Evolutionary conservation across 208 protist genomes (phyloP).

Genomic region (Chromosphaera perkinsii): DNA sequence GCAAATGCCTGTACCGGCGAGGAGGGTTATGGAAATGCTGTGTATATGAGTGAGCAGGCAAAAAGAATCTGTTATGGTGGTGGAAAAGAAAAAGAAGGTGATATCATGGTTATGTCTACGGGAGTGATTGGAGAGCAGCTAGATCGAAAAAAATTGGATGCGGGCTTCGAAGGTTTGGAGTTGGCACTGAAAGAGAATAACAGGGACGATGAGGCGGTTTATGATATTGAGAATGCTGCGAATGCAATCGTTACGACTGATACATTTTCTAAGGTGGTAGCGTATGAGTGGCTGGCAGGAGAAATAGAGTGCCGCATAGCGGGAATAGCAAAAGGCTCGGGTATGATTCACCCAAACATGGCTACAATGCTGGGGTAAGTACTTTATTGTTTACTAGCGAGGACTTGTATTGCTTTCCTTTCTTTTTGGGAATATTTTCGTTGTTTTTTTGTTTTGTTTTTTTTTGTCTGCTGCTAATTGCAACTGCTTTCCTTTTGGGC

Average conservation of each 20-base stretch:
- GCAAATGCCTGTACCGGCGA: conserved; percentile 55
- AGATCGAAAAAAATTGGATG: conserved; percentile 35
- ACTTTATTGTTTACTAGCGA: neutral
- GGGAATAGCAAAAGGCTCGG: conserved; percentile 53
- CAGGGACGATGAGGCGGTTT: conserved; percentile 5
- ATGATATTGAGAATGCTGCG: neutral
- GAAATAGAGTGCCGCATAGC: conserved; percentile 22
- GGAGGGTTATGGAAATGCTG: conserved; percentile 28
- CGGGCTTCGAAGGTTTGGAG: neutral
- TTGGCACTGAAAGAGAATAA: neutral
- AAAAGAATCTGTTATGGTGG: neutral
- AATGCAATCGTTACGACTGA: conserved; percentile 30
- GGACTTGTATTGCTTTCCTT: neutral
- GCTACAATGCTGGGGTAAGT: conserved; percentile 40
- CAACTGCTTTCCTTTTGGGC: too few species aligned
- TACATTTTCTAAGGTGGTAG: conserved; percentile 30
- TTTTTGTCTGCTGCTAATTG: conserved; percentile 4
- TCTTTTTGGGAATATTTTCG: neutral
- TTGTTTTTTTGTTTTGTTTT: neutral
- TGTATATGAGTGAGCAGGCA: conserved; percentile 16
- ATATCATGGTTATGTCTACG: conserved; percentile 43
- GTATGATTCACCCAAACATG: conserved; percentile 62
- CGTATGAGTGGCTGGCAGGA: neutral
- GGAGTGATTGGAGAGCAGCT: conserved; percentile 55
- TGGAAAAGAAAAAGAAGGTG: neutral